These are phyloP conservation scores for Ophiocordyceps australis DNA, from an alignment of 2,329 filamentous ascomycete genomes.

Conservation along the genomic window DNA sequence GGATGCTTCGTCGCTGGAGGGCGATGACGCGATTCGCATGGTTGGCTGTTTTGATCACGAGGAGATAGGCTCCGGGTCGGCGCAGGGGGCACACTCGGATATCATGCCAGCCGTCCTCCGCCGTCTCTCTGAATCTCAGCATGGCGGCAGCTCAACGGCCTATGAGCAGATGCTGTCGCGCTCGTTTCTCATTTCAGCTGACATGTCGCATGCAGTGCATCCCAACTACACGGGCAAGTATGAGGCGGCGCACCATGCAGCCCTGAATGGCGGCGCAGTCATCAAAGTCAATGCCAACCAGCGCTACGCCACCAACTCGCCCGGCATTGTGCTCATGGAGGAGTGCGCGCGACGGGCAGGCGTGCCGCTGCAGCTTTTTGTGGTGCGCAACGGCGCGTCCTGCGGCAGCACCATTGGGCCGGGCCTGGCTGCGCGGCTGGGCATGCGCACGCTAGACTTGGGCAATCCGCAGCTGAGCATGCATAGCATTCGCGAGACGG, in stretches of 20 bases:
- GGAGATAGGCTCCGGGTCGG: slow-evolving; percentile 83
- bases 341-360: slow-evolving; percentile 59
- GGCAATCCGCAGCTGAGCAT: slow-evolving; percentile 91
- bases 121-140: slow-evolving; percentile 65
- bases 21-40: slow-evolving; percentile 72
- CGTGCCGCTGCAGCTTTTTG: slow-evolving; percentile 87
- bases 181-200: slow-evolving; percentile 87
- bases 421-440: slow-evolving; percentile 79
- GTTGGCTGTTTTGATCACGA: slow-evolving; percentile 95
- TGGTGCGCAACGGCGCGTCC: slow-evolving; percentile 85
- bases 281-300: slow-evolving; percentile 98
- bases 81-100: slow-evolving; percentile 88
- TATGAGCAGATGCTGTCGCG: slow-evolving; percentile 85
- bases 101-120: slow-evolving; percentile 74
- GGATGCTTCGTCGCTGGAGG: slow-evolving; percentile 44
- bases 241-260: slow-evolving; percentile 74
- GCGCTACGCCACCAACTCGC: slow-evolving; percentile 89
- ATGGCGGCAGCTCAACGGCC: slow-evolving; percentile 51
- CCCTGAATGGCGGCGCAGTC: slow-evolving; percentile 92
- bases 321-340: slow-evolving; percentile 82
- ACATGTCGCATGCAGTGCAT: slow-evolving; percentile 94
- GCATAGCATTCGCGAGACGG: slow-evolving; percentile 92
- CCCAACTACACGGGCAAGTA: slow-evolving; percentile 91
- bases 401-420: slow-evolving; percentile 96
- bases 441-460: slow-evolving; percentile 75